These are phyloP conservation scores for Herpomyces periplanetae DNA, from an alignment of 2,329 filamentous ascomycete species.

Conservation along the genomic window DNA sequence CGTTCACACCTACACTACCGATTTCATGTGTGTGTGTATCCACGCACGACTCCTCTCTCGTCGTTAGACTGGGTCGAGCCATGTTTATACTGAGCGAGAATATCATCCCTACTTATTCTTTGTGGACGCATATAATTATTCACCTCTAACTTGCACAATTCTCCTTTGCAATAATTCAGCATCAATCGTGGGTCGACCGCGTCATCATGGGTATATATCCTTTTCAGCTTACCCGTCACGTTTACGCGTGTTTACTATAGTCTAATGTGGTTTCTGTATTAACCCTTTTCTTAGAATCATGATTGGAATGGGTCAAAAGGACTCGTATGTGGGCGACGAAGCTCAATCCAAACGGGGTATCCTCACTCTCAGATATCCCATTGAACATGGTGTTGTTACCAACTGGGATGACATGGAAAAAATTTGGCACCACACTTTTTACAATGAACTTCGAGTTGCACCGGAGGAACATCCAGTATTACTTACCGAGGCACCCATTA, in stretches of 20 bases:
- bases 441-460: conserved; percentile 98
- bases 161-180: no score
- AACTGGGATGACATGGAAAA: conserved; percentile 99
- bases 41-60: no score
- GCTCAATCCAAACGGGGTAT: conserved; percentile 99
- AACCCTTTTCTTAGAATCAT: conserved; percentile 36
- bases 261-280: conserved; percentile 7
- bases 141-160: no score
- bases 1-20: no score
- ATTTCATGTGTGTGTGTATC: no score
- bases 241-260: conserved; percentile 4
- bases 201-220: conserved; percentile 78
- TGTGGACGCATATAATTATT: no score
- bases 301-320: conserved; percentile 99
- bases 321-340: conserved; percentile 99
- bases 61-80: no score
- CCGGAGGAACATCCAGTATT: conserved; percentile 98
- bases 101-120: no score
- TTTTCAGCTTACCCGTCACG: conserved; percentile 4
- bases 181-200: conserved; percentile 96
- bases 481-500: conserved; percentile 96
- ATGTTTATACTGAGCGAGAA: no score
- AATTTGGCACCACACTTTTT: conserved; percentile 99
- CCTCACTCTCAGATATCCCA: conserved; percentile 92
- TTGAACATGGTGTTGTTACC: conserved; percentile 99